Conservation (phyloP, 345 rosid species). For the Euphorbia lathyris region DNA sequence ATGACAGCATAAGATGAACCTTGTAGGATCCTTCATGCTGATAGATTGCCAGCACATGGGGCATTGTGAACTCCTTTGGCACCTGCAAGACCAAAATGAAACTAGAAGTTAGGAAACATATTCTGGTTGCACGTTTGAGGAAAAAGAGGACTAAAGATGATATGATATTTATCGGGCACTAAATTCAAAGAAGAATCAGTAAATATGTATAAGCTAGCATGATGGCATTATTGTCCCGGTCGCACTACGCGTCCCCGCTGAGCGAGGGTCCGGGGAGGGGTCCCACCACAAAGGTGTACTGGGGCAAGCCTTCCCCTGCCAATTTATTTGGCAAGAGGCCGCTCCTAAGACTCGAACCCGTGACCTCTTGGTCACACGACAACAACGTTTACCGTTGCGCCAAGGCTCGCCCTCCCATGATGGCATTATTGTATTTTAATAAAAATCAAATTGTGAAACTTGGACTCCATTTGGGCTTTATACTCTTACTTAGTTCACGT, state of each 20-base stretch:
- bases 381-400: too few relatives aligned
- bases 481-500: too few relatives aligned
- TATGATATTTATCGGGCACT: background rate
- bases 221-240: too few relatives aligned
- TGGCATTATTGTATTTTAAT: too few relatives aligned
- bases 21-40: constrained; percentile 80
- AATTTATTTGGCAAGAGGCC: too few relatives aligned
- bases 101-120: background rate
- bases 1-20: constrained; percentile 36
- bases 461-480: background rate
- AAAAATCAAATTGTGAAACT: background rate
- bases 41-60: constrained; percentile 99
- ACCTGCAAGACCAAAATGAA: constrained; percentile 45
- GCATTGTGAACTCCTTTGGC: constrained; percentile 98
- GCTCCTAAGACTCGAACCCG: too few relatives aligned
- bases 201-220: background rate
- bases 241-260: too few relatives aligned
- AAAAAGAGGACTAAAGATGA: background rate
- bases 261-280: too few relatives aligned
- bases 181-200: background rate
- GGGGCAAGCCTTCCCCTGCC: too few relatives aligned
- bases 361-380: too few relatives aligned
- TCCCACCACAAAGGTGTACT: too few relatives aligned
- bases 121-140: background rate
- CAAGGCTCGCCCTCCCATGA: too few relatives aligned